Conservation (phyloP, 2,329 filamentous ascomycete genomes). For the Scytalidium sp. region DNA sequence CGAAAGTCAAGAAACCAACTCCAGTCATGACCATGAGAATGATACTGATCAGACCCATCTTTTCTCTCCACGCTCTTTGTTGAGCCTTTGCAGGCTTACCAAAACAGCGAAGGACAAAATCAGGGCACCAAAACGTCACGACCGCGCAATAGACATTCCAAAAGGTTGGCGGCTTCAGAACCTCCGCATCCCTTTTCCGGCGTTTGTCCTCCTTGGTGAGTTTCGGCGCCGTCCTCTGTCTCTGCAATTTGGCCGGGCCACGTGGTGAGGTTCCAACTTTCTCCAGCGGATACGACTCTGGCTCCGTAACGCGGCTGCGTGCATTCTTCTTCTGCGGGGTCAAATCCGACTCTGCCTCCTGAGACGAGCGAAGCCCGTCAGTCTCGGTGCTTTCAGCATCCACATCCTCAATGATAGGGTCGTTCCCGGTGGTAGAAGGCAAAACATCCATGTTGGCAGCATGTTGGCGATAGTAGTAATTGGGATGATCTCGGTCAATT, state of each 20-base stretch:
- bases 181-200: conserved; percentile 56
- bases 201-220: conserved; percentile 59
- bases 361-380: conserved; percentile 25
- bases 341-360: conserved; percentile 24
- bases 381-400: conserved; percentile 45
- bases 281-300: conserved; percentile 16
- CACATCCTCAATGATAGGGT: conserved; percentile 78
- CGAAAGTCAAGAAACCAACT: conserved; percentile 95
- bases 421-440: conserved; percentile 89
- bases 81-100: conserved; percentile 83
- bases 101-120: conserved; percentile 79
- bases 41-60: conserved; percentile 94
- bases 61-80: conserved; percentile 92
- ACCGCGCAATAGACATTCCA: conserved; percentile 97
- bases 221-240: conserved; percentile 56
- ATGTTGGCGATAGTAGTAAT: conserved; percentile 95
- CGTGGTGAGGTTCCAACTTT: conserved; percentile 26
- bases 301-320: conserved; percentile 19
- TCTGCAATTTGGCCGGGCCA: conserved; percentile 25
- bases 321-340: conserved; percentile 20
- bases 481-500: conserved; percentile 83
- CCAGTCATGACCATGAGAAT: conserved; percentile 84
- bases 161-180: conserved; percentile 74
- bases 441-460: conserved; percentile 87
- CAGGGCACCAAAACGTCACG: conserved; percentile 91